Percentiles rank a stretch among this genome's conserved stretches.
phyloP scores from a whole-genome alignment of 2,329 filamentous ascomycete genomes.

The Calonectria hawksworthii region DNA sequence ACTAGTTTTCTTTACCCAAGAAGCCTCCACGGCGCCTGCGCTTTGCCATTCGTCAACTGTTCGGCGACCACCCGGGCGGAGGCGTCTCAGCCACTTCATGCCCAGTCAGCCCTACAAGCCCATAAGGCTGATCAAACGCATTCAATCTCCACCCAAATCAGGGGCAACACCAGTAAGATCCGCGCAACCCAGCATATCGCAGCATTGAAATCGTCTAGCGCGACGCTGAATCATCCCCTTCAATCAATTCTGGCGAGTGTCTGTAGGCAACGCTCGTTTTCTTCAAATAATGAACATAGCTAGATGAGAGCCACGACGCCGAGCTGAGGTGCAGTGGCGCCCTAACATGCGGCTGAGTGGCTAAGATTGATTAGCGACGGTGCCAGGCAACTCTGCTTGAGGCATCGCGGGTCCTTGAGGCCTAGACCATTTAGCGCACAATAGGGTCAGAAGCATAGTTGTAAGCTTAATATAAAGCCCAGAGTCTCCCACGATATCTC shows the following conservation, averaged over 20 bases:
- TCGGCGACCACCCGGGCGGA: neutral
- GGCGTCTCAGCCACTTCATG: neutral
- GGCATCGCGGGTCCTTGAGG: neutral
- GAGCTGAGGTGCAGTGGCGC: neutral
- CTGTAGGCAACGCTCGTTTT: neutral
- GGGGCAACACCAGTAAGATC: neutral
- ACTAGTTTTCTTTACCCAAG: neutral
- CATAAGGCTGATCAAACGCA: neutral
- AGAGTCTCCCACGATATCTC: neutral
- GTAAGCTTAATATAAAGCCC: slow-evolving; percentile 24
- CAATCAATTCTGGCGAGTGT: neutral
- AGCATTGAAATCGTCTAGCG: neutral
- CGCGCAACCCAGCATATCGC: neutral
- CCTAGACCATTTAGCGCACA: slow-evolving; percentile 13
- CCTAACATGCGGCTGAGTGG: neutral
- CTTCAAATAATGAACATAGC: neutral
- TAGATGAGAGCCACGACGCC: neutral
- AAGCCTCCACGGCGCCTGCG: neutral
- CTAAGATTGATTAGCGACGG: neutral
- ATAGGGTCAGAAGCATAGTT: slow-evolving; percentile 3
- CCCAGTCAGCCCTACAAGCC: neutral
- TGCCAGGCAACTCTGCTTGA: neutral
- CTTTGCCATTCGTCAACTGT: neutral
- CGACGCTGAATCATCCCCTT: neutral
- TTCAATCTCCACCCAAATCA: neutral